phyloP scores from a whole-genome alignment of 441 rosid species.

The Erodium trifolium region DNA sequence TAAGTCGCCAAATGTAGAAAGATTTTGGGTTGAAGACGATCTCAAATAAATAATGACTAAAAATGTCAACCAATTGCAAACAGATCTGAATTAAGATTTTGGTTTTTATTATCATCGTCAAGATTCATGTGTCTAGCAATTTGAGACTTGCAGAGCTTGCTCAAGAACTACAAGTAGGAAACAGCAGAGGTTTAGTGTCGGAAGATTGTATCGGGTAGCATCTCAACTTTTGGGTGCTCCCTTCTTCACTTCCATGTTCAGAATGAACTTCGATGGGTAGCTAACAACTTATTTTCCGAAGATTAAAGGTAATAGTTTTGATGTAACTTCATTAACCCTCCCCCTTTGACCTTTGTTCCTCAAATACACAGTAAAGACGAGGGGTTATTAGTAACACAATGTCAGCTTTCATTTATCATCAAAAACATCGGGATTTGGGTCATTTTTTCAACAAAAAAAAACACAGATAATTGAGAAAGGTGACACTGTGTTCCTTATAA shows the following conservation, averaged over 20 bases:
- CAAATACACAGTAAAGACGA: no score
- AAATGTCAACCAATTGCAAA: not conserved
- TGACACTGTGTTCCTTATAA: no score
- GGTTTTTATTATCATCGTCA: not conserved
- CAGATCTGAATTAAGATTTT: not conserved
- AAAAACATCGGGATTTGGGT: no score
- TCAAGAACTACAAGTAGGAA: not conserved
- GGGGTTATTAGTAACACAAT: no score
- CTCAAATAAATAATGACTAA: not conserved
- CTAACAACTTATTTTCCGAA: not conserved
- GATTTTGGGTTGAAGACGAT: no score
- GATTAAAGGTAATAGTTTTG: not conserved
- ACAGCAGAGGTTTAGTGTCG: not conserved
- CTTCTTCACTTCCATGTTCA: not conserved
- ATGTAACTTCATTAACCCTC: no score
- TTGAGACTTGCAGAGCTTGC: not conserved
- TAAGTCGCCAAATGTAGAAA: no score
- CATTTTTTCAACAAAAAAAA: no score
- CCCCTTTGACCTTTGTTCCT: no score
- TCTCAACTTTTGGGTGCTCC: constrained; percentile 2
- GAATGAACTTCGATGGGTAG: not conserved
- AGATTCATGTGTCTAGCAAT: constrained; percentile 1
- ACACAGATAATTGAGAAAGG: no score
- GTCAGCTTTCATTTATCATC: no score
- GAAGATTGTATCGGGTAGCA: not conserved